A percentile compares a stretch with the other conserved stretches of the same genome.
Evolutionary conservation across 768 basidiomycete species (phyloP).

Genomic region (Lanmaoa rubissima): DNA sequence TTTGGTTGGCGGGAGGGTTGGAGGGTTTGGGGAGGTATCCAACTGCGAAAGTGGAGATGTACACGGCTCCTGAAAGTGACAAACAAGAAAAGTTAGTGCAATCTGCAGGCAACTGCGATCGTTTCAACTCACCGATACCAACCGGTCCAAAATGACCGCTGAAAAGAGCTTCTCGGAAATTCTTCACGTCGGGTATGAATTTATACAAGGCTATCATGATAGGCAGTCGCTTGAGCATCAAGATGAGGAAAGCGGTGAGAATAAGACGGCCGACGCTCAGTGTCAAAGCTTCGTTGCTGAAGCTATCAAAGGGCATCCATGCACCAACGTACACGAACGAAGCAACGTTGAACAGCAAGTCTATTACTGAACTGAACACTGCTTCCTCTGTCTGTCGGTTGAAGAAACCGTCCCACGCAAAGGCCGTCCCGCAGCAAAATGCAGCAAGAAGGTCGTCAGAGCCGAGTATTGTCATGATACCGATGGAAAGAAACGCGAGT

Average conservation of each 20-base stretch:
- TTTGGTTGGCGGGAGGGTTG: constrained; percentile 51
- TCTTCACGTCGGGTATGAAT: constrained; percentile 97
- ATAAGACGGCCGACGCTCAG: constrained; percentile 83
- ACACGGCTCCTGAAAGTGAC: constrained; percentile 66
- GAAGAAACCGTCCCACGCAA: constrained; percentile 96
- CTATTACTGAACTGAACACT: constrained; percentile 94
- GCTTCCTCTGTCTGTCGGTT: constrained; percentile 93
- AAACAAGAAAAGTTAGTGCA: constrained; percentile 1
- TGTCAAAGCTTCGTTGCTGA: constrained; percentile 61
- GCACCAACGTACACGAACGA: constrained; percentile 96
- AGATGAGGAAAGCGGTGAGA: constrained; percentile 77
- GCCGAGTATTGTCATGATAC: constrained; percentile 80
- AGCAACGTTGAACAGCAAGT: constrained; percentile 92
- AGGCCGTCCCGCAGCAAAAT: constrained; percentile 92
- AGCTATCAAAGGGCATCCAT: constrained; percentile 91
- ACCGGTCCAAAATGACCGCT: constrained; percentile 95
- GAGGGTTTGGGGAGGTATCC: constrained; percentile 50
- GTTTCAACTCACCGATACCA: constrained; percentile 54
- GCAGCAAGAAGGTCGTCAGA: constrained; percentile 94
- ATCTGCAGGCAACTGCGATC: not conserved
- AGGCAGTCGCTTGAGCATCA: constrained; percentile 81
- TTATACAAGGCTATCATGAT: constrained; percentile 79
- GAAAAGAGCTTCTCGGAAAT: constrained; percentile 89
- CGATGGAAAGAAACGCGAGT: constrained; percentile 80
- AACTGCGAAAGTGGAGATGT: constrained; percentile 84